Evolutionary conservation across 495 filamentous ascomycete species (phyloP).

Genomic region (Articulospora tetracladia): DNA sequence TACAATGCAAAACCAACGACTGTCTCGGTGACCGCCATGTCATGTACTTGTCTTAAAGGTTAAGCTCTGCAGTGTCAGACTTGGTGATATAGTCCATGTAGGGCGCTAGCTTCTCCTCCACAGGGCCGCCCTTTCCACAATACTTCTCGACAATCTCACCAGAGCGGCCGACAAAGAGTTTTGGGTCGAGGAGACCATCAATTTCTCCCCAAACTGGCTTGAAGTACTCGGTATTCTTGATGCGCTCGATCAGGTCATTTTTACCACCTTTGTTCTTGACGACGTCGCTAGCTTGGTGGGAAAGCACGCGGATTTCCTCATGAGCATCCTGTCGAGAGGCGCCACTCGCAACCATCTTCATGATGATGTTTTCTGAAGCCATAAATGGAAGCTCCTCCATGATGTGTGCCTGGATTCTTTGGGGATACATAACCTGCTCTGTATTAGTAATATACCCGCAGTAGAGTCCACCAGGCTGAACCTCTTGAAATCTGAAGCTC

Average conservation of each 20-base stretch:
- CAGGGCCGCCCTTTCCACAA: constrained; percentile 20
- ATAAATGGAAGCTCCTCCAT: constrained; percentile 86
- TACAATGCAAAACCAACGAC: too few species aligned
- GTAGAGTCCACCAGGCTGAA: constrained; percentile 46
- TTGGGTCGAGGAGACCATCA: constrained; percentile 67
- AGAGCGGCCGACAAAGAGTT: constrained; percentile 62
- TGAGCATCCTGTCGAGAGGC: constrained; percentile 82
- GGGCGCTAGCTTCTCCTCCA: constrained; percentile 14
- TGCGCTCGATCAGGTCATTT: constrained; percentile 83
- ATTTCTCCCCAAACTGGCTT: constrained; percentile 73
- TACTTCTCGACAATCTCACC: constrained; percentile 21
- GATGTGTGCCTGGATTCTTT: constrained; percentile 64
- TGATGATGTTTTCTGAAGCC: constrained; percentile 73
- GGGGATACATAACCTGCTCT: constrained; percentile 69
- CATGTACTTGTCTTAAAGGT: constrained; percentile 14
- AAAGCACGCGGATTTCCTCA: constrained; percentile 84
- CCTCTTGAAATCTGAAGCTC: not conserved
- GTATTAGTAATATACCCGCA: too few species aligned
- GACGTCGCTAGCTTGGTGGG: constrained; percentile 73
- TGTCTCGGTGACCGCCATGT: too few species aligned
- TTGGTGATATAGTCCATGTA: constrained; percentile 21
- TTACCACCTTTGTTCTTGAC: constrained; percentile 77
- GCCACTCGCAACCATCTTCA: constrained; percentile 17
- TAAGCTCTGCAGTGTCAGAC: constrained; percentile 18
- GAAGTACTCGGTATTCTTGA: constrained; percentile 75